A percentile compares a stretch with the other conserved stretches of the same genome.
Evolutionary conservation across 371 early-diverging fungal species (phyloP).

Genomic region (Mucor mucedo): DNA sequence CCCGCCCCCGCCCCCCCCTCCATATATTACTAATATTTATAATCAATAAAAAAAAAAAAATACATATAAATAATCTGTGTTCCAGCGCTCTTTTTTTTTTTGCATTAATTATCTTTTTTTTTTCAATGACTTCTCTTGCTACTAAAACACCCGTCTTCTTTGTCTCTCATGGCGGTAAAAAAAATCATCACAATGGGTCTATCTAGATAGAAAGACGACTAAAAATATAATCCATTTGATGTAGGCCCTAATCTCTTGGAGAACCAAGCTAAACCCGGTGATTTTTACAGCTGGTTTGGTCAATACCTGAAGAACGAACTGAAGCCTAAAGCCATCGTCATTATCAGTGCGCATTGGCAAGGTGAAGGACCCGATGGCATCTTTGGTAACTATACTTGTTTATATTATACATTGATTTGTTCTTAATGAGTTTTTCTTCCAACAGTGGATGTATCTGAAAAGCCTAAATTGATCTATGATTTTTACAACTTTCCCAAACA

Average conservation of each 20-base stretch:
- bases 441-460: slow-evolving; percentile 47
- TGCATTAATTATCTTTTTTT: not conserved
- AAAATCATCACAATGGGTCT: not conserved
- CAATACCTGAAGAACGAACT: slow-evolving; percentile 45
- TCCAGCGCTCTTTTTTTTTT: not conserved
- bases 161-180: slow-evolving; percentile 51
- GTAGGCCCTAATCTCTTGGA: slow-evolving; percentile 63
- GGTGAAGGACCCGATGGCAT: slow-evolving; percentile 40
- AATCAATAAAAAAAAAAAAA: not conserved
- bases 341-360: slow-evolving; percentile 67
- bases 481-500: slow-evolving; percentile 64
- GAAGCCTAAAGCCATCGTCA: slow-evolving; percentile 59
- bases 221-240: not conserved
- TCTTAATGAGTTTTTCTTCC: not conserved
- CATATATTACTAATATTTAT: not conserved
- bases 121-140: slow-evolving; percentile 1
- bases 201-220: too few species aligned
- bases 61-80: too few species aligned
- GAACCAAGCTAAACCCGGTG: slow-evolving; percentile 49
- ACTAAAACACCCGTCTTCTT: slow-evolving; percentile 44
- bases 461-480: slow-evolving; percentile 66
- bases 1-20: not conserved
- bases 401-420: too few species aligned
- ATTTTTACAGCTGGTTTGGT: slow-evolving; percentile 54
- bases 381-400: slow-evolving; percentile 30